Evolutionary conservation across 176 grass and related monocot species (phyloP).

Genomic region (Metroxylon sagu): DNA sequence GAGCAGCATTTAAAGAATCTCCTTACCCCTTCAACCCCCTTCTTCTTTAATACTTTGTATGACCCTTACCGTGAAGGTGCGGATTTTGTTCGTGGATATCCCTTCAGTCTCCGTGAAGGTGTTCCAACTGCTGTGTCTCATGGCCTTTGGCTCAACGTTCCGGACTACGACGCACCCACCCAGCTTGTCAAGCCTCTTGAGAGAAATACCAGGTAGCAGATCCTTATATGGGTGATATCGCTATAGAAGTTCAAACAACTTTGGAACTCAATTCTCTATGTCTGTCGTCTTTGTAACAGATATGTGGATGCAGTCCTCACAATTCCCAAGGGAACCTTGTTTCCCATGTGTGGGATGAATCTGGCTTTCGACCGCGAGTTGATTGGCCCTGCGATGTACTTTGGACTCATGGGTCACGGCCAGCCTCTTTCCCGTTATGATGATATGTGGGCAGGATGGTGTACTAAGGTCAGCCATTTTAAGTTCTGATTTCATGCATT

Average conservation of each 20-base stretch:
- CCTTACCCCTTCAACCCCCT: slow-evolving; percentile 56
- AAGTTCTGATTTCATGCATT: neutral
- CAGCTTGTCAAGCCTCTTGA: slow-evolving; percentile 66
- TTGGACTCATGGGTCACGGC: slow-evolving; percentile 66
- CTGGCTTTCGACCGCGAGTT: slow-evolving; percentile 67
- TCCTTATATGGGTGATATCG: neutral
- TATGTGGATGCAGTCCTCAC: slow-evolving; percentile 66
- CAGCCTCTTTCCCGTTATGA: slow-evolving; percentile 72
- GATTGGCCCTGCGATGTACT: slow-evolving; percentile 78
- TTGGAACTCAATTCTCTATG: too few species aligned
- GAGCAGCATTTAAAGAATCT: slow-evolving; percentile 62
- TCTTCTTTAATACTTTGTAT: slow-evolving; percentile 64
- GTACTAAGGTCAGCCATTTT: slow-evolving; percentile 39
- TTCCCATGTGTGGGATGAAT: slow-evolving; percentile 80
- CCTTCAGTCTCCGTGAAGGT: slow-evolving; percentile 67
- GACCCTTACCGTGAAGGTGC: slow-evolving; percentile 54
- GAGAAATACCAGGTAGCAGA: slow-evolving; percentile 35
- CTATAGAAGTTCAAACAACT: too few species aligned
- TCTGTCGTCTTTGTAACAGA: slow-evolving; percentile 8
- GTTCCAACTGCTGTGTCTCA: slow-evolving; percentile 54
- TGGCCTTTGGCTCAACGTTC: slow-evolving; percentile 69
- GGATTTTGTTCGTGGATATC: slow-evolving; percentile 68
- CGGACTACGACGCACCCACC: slow-evolving; percentile 66
- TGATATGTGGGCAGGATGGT: slow-evolving; percentile 80
- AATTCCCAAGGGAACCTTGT: slow-evolving; percentile 56